These are phyloP conservation scores for Citeromyces siamensis DNA, from an alignment of 1,139 yeast species.

Conservation along the genomic window DNA sequence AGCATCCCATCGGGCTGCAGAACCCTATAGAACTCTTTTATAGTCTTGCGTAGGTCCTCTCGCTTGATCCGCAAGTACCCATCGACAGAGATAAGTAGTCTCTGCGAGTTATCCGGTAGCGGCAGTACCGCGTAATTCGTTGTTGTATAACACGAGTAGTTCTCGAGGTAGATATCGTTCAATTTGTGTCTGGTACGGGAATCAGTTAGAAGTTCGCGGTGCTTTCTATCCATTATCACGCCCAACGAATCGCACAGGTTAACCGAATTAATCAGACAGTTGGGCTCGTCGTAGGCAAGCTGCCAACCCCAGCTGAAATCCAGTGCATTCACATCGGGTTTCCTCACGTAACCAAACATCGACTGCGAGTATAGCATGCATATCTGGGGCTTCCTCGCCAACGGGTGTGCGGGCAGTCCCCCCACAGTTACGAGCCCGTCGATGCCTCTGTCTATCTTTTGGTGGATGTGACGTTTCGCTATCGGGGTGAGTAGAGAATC, in stretches of 20 bases:
- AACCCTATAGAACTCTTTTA: conserved; percentile 16
- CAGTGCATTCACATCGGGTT: conserved; percentile 5
- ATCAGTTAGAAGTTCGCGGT: conserved; percentile 12
- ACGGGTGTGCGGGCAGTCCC: too few relatives aligned
- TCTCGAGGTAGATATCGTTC: conserved; percentile 10
- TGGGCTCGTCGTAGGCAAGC: conserved; percentile 15
- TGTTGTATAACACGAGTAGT: conserved; percentile 17
- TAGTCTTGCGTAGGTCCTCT: conserved; percentile 8
- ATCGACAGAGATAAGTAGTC: conserved; percentile 15
- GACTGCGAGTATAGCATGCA: conserved; percentile 4
- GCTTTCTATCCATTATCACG: conserved; percentile 12
- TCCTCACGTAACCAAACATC: not conserved
- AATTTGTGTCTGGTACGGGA: conserved; percentile 8
- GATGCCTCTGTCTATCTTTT: not conserved
- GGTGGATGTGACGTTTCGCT: not conserved
- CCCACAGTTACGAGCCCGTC: not conserved
- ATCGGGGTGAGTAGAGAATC: conserved; percentile 5
- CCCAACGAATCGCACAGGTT: conserved; percentile 13
- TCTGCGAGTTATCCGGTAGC: conserved; percentile 13
- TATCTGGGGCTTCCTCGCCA: conserved; percentile 3
- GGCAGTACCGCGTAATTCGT: conserved; percentile 13
- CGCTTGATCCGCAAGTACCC: conserved; percentile 10
- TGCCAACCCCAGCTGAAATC: conserved; percentile 15
- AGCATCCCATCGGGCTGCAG: conserved; percentile 16
- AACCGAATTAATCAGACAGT: conserved; percentile 14